Base-by-base conservation (phyloP, 169 alveolate genomes). In the Plasmodium sp. region DNA sequence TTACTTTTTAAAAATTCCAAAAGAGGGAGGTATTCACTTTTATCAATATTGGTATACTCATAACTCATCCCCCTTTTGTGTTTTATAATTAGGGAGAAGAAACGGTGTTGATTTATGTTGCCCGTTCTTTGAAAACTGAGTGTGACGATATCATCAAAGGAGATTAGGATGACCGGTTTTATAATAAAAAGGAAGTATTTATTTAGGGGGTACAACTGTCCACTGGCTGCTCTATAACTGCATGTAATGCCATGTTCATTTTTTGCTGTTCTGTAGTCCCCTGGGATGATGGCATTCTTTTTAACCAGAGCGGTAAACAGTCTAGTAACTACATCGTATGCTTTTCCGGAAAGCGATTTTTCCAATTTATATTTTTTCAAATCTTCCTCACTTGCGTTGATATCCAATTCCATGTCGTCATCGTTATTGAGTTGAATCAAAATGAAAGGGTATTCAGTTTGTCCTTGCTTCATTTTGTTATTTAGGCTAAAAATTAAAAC, bases 381-480 rank as follows among this genome's bases (percentile, higher is more conserved):
- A 72, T 98, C 98, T 39, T 97, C 98, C 33, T 97, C 98, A 22
- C 98, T 96, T 79, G 98, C 96, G 92, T 98, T 98, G n/a, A 99
- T 92, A 31, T 97, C 98, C 36, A 98, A 97, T 45, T 97, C 96
- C 54, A 97, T 98, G 72, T 97, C 98, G 88, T 96, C 98, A 51
- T 98, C 99, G 86, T 97, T 97, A 81, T 98, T 98, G 84, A 99
- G 98, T 86, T 99, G 99, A 95, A 99, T 94, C 6, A 98, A 99
- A 73, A 99, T 96, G 94, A 98, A 99, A 45, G 99, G 99, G 93
- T 99, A 99, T 27, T 97, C 96, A 2, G 99, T 99, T 90, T 99
- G 99, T 16, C 99, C 99, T 92, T 98, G 99, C 73, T 99, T 98
- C 97, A 99, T 96, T 36, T 99, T 99, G 3, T 98, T 97, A 83